phyloP scores from a whole-genome alignment of 2,329 filamentous ascomycete genomes.

The Penicillium palitans region DNA sequence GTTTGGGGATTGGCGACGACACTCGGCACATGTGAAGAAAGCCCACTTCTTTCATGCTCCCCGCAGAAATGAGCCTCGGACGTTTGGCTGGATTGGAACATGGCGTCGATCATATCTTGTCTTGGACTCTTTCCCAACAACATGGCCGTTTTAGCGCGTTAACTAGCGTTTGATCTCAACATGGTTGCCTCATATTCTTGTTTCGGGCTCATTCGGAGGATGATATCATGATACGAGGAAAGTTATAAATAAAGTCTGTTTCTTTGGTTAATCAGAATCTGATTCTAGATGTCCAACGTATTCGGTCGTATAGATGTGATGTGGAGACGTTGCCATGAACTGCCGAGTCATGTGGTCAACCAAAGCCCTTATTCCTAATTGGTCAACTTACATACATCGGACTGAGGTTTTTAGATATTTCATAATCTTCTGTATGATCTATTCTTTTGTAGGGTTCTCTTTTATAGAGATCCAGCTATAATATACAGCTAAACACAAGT shows the following conservation, averaged over 20 bases:
- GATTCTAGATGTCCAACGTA: neutral
- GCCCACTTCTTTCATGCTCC: slow-evolving; percentile 14
- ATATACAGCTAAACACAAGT: neutral
- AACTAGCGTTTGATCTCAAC: neutral
- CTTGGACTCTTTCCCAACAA: slow-evolving; percentile 18
- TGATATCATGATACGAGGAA: neutral
- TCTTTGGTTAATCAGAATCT: neutral
- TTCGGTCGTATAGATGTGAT: neutral
- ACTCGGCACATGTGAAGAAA: slow-evolving; percentile 24
- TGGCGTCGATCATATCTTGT: slow-evolving; percentile 21
- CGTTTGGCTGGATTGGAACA: slow-evolving; percentile 1
- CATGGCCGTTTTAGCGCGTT: slow-evolving; percentile 5
- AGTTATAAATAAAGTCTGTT: neutral
- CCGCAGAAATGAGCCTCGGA: slow-evolving; percentile 21
- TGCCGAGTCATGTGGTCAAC: slow-evolving; percentile 1
- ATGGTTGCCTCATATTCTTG: neutral
- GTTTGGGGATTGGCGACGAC: slow-evolving; percentile 3
- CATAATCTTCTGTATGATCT: neutral
- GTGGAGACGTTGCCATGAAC: neutral
- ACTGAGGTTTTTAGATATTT: neutral
- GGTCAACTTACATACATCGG: neutral
- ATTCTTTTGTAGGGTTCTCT: too few relatives aligned
- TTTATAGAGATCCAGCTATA: neutral
- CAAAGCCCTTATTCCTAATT: slow-evolving; percentile 1
- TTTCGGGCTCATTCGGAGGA: neutral